These are phyloP conservation scores for Hymenochaete sp. DNA, from an alignment of 1,284 basidiomycete species.

Conservation along the genomic window DNA sequence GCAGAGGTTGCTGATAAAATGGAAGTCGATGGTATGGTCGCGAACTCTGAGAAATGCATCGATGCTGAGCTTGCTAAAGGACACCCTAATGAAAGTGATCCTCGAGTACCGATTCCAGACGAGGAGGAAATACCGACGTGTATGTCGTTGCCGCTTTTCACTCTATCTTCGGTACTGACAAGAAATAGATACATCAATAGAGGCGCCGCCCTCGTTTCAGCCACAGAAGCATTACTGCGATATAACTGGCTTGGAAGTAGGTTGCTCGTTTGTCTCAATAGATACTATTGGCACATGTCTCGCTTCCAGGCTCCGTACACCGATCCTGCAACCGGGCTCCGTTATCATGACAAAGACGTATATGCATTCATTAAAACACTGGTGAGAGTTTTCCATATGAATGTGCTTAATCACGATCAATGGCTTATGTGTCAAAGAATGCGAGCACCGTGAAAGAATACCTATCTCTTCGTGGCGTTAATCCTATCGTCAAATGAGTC, in stretches of 20 bases:
- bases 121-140: constrained; percentile 64
- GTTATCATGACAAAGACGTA: constrained; percentile 81
- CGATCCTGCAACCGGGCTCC: constrained; percentile 71
- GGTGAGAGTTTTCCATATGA: constrained; percentile 30
- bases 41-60: constrained; percentile 28
- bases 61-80: constrained; percentile 27
- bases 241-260: constrained; percentile 76
- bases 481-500: constrained; percentile 39
- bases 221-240: constrained; percentile 79
- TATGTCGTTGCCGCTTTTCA: constrained; percentile 34
- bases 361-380: constrained; percentile 77
- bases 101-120: constrained; percentile 6
- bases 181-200: constrained; percentile 66
- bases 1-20: constrained; percentile 21
- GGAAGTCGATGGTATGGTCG: constrained; percentile 30
- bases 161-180: not conserved
- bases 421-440: constrained; percentile 27
- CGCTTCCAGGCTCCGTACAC: constrained; percentile 66
- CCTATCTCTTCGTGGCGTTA: constrained; percentile 41
- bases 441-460: constrained; percentile 41
- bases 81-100: not conserved
- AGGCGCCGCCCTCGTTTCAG: constrained; percentile 75
- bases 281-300: not conserved
- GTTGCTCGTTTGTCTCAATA: constrained; percentile 15
- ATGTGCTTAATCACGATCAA: not conserved